Evolutionary conservation across 805 yeast species (phyloP), one percentile per base, ranked within the genome.

Genomic region (Blastobotrys muscicola): DNA sequence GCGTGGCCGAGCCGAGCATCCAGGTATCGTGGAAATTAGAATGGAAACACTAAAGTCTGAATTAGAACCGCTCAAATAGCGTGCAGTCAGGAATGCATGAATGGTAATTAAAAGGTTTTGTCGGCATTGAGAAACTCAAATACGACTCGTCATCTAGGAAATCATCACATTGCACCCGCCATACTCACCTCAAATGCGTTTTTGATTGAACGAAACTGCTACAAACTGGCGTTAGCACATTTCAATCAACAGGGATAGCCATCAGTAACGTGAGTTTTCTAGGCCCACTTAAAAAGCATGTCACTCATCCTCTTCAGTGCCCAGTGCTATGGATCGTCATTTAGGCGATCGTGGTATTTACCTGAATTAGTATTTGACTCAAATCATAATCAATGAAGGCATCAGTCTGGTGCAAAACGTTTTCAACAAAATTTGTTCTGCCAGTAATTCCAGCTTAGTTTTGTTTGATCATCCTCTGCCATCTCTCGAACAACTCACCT

Each of bases 391-490:
- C 13, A 8, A 10, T 20, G 51, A 20, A 20, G 26, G 26, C 26
- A 50, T 66, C 71, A 67, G 72, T 50, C 52, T 51, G 59, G 60
- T 44, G 47, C 72, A 75, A 74, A 52, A 74, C 71, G 71, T 72
- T 70, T 65, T 85, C 87, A 81, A 82, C 86, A 85, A 71, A 67
- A 66, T 69, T 35, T 72, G 66, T 80, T 87, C 97, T 82, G 97
- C 82, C 82, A 80, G 96, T 87, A 87, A 87, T 87, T 87, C 97
- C 97, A 87, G 95, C 95, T 83, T 83, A 71, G 78, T 84, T 82
- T 85, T 83, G 82, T 66, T 67, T 40, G 39, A 49, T 61, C 67
- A 62, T 63, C 66, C 62, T 51, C 42, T 51, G 29, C 42, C 9
- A 29, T 13, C 8, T 33, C 13, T 23, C 9, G 23, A 23, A 56